A percentile compares a stretch with the other conserved stretches of the same genome.
Conservation (phyloP, 306 rosid genomes). For the Neltuma alba region DNA sequence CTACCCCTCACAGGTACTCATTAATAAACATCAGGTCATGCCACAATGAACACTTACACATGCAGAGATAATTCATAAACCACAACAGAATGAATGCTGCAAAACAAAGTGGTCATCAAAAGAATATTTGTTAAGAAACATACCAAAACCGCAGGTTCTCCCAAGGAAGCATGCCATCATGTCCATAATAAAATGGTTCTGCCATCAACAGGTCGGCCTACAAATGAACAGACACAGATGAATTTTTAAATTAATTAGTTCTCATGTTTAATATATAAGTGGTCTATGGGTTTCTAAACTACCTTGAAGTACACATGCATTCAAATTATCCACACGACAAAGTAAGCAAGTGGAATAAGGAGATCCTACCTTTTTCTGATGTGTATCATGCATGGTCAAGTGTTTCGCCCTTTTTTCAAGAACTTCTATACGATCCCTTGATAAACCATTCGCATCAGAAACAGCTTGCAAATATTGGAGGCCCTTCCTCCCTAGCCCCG, state of each 20-base stretch:
- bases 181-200: constrained; percentile 89
- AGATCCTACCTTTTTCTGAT: constrained; percentile 64
- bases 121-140: constrained; percentile 25
- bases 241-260: neutral
- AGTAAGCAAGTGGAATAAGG: constrained; percentile 18
- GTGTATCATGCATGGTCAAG: constrained; percentile 55
- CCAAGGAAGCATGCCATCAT: constrained; percentile 89
- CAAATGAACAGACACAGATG: constrained; percentile 30
- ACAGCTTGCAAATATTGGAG: constrained; percentile 69
- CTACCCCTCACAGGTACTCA: neutral
- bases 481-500: constrained; percentile 73
- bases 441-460: constrained; percentile 60
- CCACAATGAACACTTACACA: neutral
- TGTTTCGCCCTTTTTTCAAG: constrained; percentile 56
- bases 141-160: constrained; percentile 92
- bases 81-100: constrained; percentile 17
- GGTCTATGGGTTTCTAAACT: neutral
- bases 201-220: constrained; percentile 83
- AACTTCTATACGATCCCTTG: constrained; percentile 63
- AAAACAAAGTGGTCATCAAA: constrained; percentile 27
- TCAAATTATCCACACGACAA: neutral
- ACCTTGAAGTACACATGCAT: constrained; percentile 14
- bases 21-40: neutral
- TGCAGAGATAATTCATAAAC: constrained; percentile 15
- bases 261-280: neutral